Conservation (phyloP, 495 filamentous ascomycete genomes). For the Penicillium coffeae region DNA sequence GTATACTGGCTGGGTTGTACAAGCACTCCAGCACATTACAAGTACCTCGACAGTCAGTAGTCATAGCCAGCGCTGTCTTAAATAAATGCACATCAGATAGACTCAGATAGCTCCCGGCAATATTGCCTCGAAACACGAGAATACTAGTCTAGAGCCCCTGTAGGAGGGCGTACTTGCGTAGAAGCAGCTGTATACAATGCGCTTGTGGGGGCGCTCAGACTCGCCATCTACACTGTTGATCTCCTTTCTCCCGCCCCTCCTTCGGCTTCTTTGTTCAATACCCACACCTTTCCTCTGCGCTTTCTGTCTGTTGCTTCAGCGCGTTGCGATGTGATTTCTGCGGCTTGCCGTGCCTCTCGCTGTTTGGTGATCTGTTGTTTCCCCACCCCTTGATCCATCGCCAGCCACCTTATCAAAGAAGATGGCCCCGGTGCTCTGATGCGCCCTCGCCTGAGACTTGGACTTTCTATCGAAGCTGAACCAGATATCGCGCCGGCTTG, state of each 20-base stretch:
- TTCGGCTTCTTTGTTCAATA: conserved; percentile 10
- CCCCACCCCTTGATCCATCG: conserved; percentile 9
- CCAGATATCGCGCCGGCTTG: background rate
- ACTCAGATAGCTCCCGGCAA: no score
- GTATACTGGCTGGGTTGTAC: no score
- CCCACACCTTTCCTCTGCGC: background rate
- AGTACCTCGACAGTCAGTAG: no score
- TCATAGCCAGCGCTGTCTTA: no score
- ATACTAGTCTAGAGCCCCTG: no score
- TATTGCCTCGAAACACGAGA: no score
- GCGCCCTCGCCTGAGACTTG: background rate
- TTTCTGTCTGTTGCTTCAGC: conserved; percentile 1
- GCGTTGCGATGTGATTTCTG: conserved; percentile 37
- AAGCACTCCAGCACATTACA: no score
- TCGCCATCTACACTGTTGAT: background rate
- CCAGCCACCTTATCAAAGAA: conserved; percentile 7
- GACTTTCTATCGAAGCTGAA: background rate
- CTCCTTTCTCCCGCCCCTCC: conserved; percentile 19
- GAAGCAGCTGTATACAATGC: background rate
- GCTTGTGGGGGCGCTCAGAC: background rate
- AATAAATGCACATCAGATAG: no score
- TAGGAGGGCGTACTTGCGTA: no score
- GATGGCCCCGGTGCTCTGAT: background rate
- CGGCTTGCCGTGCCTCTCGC: background rate
- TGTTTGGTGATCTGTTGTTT: background rate